Evolutionary conservation across 202 grass and related monocot species (phyloP).

Genomic region (Musa balbisiana): DNA sequence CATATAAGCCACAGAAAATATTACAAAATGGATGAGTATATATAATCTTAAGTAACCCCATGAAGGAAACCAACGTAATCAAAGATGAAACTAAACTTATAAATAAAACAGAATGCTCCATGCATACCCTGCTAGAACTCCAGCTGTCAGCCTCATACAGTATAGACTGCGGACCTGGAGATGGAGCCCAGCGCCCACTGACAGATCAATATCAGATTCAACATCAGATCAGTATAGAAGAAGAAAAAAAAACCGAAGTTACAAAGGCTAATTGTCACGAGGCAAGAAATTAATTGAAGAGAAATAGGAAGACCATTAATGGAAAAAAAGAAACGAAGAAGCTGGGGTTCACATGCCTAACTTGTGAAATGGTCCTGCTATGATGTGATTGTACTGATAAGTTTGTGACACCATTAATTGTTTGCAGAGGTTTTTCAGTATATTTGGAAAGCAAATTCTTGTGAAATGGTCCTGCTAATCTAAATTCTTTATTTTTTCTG

Average conservation of each 20-base stretch:
- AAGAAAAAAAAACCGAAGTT: not conserved
- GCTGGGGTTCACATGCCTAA: too few species aligned
- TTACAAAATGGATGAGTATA: not conserved
- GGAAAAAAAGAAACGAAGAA: too few species aligned
- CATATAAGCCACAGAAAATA: not conserved
- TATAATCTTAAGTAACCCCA: slow-evolving; percentile 4
- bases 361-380: too few species aligned
- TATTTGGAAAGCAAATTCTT: too few species aligned
- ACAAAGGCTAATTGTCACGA: not conserved
- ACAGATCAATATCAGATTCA: slow-evolving; percentile 19
- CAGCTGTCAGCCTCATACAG: slow-evolving; percentile 61
- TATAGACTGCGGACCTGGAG: slow-evolving; percentile 32
- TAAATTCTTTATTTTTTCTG: too few species aligned
- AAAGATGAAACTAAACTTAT: slow-evolving; percentile 12
- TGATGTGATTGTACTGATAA: too few species aligned
- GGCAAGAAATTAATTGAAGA: too few species aligned
- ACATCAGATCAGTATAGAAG: slow-evolving; percentile 26
- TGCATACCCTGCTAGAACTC: slow-evolving; percentile 57
- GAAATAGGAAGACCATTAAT: too few species aligned
- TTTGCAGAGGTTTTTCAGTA: too few species aligned
- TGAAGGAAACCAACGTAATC: not conserved
- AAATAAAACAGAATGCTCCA: slow-evolving; percentile 4
- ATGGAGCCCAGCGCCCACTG: slow-evolving; percentile 58
- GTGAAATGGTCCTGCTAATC: too few species aligned
- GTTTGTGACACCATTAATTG: too few species aligned